Base-by-base conservation (phyloP, 2,329 filamentous ascomycete species). In the Aspergillus brasiliensis region DNA sequence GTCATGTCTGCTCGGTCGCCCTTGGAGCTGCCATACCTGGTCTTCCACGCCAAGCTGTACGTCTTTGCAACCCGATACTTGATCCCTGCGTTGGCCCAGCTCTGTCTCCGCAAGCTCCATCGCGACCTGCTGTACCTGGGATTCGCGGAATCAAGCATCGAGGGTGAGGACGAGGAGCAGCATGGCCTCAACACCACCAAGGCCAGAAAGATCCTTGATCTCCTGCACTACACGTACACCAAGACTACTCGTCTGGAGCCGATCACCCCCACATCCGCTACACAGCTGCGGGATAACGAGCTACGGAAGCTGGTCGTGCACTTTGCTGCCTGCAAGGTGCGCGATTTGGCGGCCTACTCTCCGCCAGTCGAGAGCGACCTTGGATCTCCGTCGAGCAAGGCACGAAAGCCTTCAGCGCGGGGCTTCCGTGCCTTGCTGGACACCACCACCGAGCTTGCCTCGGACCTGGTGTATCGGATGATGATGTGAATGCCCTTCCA, bases 11-110 rank as follows among this genome's bases (percentile, higher is more conserved):
- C 51, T 57, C 57, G 57, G 52, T 51, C 47, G n/a, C 46, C 57
- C 2, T 61, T 65, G 15, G 70, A 71, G 13, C 67, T 75, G 11
- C 75, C 76, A 3, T 78, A 78, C 57, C 69, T 78, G 27, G 69
- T 76, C 40, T 78, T 78, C 65, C 77, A 79, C 44, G 77, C 77
- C n/a, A 78, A 79, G 65, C 60, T 79, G 48, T 78, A 79, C 61
- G 73, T 77, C 59, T 78, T 78, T 57, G 75, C 76, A n/a, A 75
- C 75, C 2, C 73, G 74, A 51, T 79, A 76, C 64, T 65, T 78
- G 46, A 76, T 78, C 57, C 73, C 75, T 3, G 72, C 71, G 13
- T 71, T 79, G 25, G 75, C 75, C 2, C 74, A 78, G 56, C 68
- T 78, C 31, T 75, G 75, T 62, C 71, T 78, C 5, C 71, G 72